Conservation (phyloP, 2,329 filamentous ascomycete genomes). For the Penicillium sp. region DNA sequence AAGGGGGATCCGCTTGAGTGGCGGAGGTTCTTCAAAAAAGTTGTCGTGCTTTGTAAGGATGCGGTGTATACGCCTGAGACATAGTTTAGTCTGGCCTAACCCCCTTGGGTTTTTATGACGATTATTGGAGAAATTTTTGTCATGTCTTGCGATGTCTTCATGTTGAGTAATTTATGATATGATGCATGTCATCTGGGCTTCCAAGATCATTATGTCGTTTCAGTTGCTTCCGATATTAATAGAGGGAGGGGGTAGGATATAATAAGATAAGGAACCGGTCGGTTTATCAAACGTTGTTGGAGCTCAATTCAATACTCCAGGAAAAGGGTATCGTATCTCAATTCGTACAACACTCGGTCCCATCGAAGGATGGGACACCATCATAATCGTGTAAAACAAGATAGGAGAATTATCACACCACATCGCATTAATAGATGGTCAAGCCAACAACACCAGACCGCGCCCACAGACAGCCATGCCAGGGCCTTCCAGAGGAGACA, state of each 20-base stretch:
- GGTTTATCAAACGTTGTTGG: neutral
- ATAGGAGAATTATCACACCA: neutral
- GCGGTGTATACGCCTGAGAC: slow-evolving; percentile 70
- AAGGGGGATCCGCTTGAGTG: slow-evolving; percentile 97
- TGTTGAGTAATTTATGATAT: neutral
- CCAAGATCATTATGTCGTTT: neutral
- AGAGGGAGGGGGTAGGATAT: neutral
- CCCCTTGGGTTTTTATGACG: too few relatives aligned
- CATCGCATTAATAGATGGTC: neutral
- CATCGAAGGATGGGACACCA: neutral
- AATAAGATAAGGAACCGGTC: neutral
- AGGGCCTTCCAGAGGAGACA: neutral
- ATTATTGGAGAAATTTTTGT: neutral
- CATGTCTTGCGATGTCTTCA: neutral
- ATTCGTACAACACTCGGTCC: neutral
- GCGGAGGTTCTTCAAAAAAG: slow-evolving; percentile 94
- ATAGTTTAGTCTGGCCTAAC: slow-evolving; percentile 18
- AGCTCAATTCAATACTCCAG: neutral
- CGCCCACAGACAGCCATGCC: neutral
- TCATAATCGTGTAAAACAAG: neutral
- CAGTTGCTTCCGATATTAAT: neutral
- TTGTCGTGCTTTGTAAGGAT: slow-evolving; percentile 86
- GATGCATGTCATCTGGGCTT: neutral
- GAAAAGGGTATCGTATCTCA: neutral
- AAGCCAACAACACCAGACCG: neutral